Conservation (phyloP, 306 rosid genomes). For the Trifolium dubium region DNA sequence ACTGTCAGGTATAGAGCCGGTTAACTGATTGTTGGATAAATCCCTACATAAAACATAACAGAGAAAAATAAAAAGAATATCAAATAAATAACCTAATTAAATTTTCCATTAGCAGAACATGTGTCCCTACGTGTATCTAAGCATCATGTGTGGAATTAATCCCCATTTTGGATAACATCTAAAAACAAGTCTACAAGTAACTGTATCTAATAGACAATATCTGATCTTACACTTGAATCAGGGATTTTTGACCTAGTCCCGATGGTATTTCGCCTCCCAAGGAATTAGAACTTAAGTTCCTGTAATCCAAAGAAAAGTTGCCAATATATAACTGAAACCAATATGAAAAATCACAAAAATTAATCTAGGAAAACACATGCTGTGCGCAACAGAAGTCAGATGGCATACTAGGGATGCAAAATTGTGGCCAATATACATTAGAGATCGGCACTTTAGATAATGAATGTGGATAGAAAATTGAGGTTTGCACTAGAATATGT, state of each 20-base stretch:
- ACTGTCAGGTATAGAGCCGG: conserved; percentile 81
- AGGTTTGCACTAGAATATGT: conserved; percentile 9
- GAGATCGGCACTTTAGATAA: conserved; percentile 11
- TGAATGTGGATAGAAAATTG: conserved; percentile 3
- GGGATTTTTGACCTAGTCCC: conserved; percentile 78
- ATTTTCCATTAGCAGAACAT: conserved; percentile 1
- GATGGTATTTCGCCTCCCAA: conserved; percentile 70
- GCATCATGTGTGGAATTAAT: neutral
- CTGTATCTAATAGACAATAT: conserved; percentile 27
- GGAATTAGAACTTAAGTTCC: conserved; percentile 90
- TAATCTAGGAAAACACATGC: conserved; percentile 20
- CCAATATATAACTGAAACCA: conserved; percentile 15
- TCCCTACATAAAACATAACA: conserved; percentile 62
- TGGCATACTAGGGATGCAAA: conserved; percentile 25
- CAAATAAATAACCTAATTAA: conserved; percentile 16
- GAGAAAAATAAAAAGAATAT: conserved; percentile 18
- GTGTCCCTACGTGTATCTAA: neutral
- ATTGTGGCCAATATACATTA: conserved; percentile 29
- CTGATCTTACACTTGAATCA: conserved; percentile 71
- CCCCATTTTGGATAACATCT: conserved; percentile 11
- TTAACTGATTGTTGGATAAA: conserved; percentile 78
- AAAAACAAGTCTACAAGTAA: conserved; percentile 16
- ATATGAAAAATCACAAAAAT: neutral
- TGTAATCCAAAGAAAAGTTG: conserved; percentile 44
- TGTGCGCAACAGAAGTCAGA: conserved; percentile 5